Conservation (phyloP, 345 rosid species). For the Eucalyptus shirleyi region DNA sequence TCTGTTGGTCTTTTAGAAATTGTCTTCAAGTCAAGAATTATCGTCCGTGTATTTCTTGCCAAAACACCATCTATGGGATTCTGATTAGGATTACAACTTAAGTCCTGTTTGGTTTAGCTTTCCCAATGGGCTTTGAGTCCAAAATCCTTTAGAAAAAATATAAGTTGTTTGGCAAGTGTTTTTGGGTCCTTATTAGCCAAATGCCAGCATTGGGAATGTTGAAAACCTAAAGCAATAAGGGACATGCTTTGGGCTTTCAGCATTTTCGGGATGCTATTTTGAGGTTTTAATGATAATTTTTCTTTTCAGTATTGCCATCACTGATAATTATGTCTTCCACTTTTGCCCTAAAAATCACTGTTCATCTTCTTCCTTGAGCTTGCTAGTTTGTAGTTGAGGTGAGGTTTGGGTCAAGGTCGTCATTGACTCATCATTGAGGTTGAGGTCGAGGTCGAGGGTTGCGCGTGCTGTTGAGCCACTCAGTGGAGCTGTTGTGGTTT, state of each 20-base stretch:
- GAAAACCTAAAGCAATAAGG: too few species aligned
- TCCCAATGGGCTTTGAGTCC: not conserved
- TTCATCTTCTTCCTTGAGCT: not conserved
- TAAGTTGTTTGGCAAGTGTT: not conserved
- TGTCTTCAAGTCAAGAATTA: not conserved
- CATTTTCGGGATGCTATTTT: too few species aligned
- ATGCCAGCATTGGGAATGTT: not conserved
- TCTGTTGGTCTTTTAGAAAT: not conserved
- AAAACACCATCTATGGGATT: not conserved
- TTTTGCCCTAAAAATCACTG: not conserved
- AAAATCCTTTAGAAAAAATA: too few species aligned
- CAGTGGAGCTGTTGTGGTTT: too few species aligned
- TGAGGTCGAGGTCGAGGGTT: too few species aligned
- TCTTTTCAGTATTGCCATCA: not conserved
- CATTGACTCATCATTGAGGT: too few species aligned
- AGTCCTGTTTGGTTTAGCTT: not conserved
- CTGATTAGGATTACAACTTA: not conserved
- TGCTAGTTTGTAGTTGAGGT: not conserved
- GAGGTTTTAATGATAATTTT: not conserved
- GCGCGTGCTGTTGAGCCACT: too few species aligned
- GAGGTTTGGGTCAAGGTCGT: not conserved
- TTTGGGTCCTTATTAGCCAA: not conserved
- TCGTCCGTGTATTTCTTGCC: not conserved
- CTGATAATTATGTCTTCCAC: not conserved
- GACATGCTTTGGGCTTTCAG: not conserved